A percentile compares a stretch with the other conserved stretches of the same genome.
These are phyloP conservation scores for Suillus lakei DNA, from an alignment of 768 basidiomycete genomes.

Conservation along the genomic window DNA sequence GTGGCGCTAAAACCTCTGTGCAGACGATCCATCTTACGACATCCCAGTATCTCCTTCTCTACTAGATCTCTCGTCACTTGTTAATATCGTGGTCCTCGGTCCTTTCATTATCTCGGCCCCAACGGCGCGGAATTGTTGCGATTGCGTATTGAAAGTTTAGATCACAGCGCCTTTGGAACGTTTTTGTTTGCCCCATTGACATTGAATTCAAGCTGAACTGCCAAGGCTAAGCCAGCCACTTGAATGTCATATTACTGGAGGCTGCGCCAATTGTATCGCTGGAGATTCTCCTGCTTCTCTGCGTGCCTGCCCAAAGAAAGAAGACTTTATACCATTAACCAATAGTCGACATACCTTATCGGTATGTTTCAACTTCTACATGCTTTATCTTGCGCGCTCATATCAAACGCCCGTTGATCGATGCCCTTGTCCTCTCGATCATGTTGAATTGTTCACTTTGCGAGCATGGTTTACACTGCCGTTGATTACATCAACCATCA, in stretches of 20 bases:
- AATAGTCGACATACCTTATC: neutral
- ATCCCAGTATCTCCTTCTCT: neutral
- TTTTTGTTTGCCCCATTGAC: neutral
- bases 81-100: conserved; percentile 1
- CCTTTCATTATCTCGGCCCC: neutral
- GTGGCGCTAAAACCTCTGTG: conserved; percentile 1
- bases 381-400: neutral
- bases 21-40: conserved; percentile 5
- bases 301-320: too few species aligned
- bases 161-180: neutral
- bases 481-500: neutral
- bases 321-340: neutral
- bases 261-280: neutral
- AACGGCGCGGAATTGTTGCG: too few species aligned
- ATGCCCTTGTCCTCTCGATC: neutral
- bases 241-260: neutral
- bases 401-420: neutral
- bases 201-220: neutral
- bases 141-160: neutral
- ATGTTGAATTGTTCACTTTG: neutral
- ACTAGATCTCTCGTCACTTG: neutral
- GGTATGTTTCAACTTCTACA: neutral
- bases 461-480: neutral
- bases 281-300: neutral
- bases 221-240: neutral